Evolutionary conservation across 208 protist species (phyloP), one percentile per base, ranked within the genome.

Genomic region (Herpetomonas tarakana): DNA sequence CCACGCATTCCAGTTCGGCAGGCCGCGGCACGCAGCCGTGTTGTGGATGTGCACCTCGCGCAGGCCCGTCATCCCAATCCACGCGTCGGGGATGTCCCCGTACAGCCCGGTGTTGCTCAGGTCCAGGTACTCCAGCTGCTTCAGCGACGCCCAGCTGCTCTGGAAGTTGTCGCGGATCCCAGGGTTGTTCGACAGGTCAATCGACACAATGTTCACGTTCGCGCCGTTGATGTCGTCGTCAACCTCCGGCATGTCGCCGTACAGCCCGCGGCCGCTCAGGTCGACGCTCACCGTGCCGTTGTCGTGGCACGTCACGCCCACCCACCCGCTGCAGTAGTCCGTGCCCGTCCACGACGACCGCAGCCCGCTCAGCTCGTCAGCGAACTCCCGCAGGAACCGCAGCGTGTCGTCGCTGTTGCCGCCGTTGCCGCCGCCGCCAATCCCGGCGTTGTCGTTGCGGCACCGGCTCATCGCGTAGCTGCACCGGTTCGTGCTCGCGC

Each of bases 41-140:
- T 72, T 49, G 66, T 65, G 52, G 66, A 65, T 56, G 58, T 61
- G 49, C 49, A 71, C 46, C 46, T 45, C 38, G 57, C 64, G 49
- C 28, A 68, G 52, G 3, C 22, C 29, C 26, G 52, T 3, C 68
- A 74, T 61, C n/a, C 29, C 41, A 27, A 21, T n/a, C 62, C 57
- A 74, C 21, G 38, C n/a, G 45, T 51, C 35, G 21, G 57, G 57
- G 25, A 69, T 44, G 31, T 30, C 11, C 14, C 62, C 41, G 50
- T 22, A 44, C 52, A 74, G 56, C 18, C 54, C 44, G n/a, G 67
- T 62, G 55, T 59, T 52, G 51, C 62, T 69, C 26, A 74, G 39
- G 57, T 65, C 44, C 25, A 57, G 50, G 31, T 41, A 21, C 46
- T 56, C 55, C 44, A 74, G 68, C 27, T 62, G 41, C 28, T 18